Base-by-base conservation (phyloP, 768 basidiomycete genomes). In the Tulasnella sp. region DNA sequence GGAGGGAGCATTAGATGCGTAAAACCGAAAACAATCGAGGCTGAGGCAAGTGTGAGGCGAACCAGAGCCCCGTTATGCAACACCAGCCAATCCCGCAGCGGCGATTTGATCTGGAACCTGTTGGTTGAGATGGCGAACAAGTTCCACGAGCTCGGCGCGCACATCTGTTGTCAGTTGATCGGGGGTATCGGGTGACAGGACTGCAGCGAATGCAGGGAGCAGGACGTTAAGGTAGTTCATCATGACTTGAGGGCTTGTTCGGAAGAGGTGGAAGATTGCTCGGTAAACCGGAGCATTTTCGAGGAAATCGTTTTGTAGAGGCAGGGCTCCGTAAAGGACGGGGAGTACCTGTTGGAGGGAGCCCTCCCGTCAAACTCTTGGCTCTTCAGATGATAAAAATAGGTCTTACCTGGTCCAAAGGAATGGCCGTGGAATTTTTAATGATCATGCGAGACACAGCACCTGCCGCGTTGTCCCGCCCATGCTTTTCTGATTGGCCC, bases 381-480 rank as follows among this genome's bases (percentile, higher is more conserved):
- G 16, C 40, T 34, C 28, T 75, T 24, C 44, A 37, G 6, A 77
- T 54, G 37, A 83, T 83, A 41, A 83, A 24, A 44, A 4, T 1
- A 7, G 60, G 7, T 22, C 81, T 16, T 72, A 81, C 81, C 80
- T 82, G 81, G 76, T 96, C 94, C 54, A 98, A 91, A 37, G 97
- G 97, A 24, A 99, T 86, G 20, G 93, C 95, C 18, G 87, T 85
- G 5, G 89, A 87, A 86, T 96, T 96, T 84, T 93, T 93, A 83
- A 91, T 85, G 84, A 99, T 93, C 85, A 99, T 89, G 22, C 98
- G 93, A 6, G 92, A 92, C 77, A 99, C 94, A 37, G 96, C 95
- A 69, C 98, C 98, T 11, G 93, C 91, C n/a, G 98, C 98, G 85
- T 99, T 99, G 87, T 99, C 98, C 82, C 93, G 93, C 28, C 96